Evolutionary conservation across 176 grass and related monocot species (phyloP).

Genomic region (Bothriochloa decipiens): DNA sequence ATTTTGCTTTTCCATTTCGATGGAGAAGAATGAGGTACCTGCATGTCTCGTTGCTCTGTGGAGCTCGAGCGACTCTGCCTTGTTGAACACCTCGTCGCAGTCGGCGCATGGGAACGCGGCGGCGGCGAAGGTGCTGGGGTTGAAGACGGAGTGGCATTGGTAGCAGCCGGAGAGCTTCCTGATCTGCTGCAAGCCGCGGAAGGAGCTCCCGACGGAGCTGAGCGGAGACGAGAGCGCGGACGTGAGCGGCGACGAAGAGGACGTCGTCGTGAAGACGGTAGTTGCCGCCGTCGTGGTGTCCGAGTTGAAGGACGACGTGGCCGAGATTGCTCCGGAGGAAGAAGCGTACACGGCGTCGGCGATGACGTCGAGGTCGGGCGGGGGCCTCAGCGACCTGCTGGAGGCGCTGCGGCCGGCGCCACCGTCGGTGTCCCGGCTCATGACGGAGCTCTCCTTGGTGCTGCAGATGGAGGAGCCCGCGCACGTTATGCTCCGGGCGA

Average conservation of each 20-base stretch:
- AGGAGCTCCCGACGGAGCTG: constrained; percentile 56
- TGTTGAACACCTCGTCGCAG: constrained; percentile 75
- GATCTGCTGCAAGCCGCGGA: constrained; percentile 65
- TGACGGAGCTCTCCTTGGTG: constrained; percentile 59
- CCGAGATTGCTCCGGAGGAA: constrained; percentile 47
- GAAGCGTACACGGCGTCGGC: constrained; percentile 5
- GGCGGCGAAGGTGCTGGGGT: constrained; percentile 50
- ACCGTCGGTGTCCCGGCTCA: background rate
- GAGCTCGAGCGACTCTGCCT: constrained; percentile 67
- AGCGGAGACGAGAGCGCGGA: constrained; percentile 44
- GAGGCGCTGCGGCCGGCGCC: background rate
- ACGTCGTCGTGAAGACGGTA: constrained; percentile 23
- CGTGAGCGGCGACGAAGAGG: constrained; percentile 44
- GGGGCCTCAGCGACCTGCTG: constrained; percentile 44
- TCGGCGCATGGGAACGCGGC: constrained; percentile 59
- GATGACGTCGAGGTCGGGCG: background rate
- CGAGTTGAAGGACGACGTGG: constrained; percentile 84
- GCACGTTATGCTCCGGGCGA: constrained; percentile 51
- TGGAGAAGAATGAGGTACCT: constrained; percentile 37
- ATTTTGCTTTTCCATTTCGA: background rate
- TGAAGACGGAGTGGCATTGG: constrained; percentile 57
- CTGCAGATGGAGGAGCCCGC: constrained; percentile 48
- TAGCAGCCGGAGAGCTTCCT: constrained; percentile 82
- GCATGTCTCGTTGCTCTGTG: constrained; percentile 68
- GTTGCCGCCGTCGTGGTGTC: constrained; percentile 41